Evolutionary conservation across 2,329 filamentous ascomycete species (phyloP).

Genomic region (Diaporthe sp.): DNA sequence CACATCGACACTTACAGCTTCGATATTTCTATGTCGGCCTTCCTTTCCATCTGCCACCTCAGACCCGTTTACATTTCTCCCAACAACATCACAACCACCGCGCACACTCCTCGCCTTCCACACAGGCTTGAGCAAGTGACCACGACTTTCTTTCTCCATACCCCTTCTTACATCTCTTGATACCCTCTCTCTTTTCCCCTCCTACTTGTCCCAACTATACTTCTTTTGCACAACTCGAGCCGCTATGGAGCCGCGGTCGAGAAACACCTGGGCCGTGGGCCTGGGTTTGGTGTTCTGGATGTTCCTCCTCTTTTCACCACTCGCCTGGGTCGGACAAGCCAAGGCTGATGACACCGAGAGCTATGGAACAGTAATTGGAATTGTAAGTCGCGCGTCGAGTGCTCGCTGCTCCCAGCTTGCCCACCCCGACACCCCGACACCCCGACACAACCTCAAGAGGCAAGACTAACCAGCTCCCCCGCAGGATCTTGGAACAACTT

Average conservation of each 20-base stretch:
- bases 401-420: neutral
- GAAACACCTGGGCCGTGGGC: constrained; percentile 52
- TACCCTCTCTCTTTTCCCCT: constrained; percentile 42
- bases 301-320: constrained; percentile 85
- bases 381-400: constrained; percentile 64
- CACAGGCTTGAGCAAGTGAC: constrained; percentile 33
- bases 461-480: constrained; percentile 38
- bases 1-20: constrained; percentile 35
- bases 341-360: constrained; percentile 78
- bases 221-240: constrained; percentile 24
- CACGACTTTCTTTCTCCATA: constrained; percentile 24
- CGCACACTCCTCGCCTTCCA: constrained; percentile 24
- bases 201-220: constrained; percentile 39
- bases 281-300: constrained; percentile 94
- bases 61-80: neutral
- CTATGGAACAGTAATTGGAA: constrained; percentile 93
- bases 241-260: constrained; percentile 38
- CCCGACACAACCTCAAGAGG: neutral
- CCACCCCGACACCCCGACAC: neutral
- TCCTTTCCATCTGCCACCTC: constrained; percentile 19
- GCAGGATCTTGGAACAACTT: constrained; percentile 86
- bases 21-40: constrained; percentile 33
- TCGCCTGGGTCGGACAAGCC: constrained; percentile 85
- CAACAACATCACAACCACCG: neutral
- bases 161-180: constrained; percentile 40